A percentile compares a stretch with the other conserved stretches of the same genome.
phyloP scores from a whole-genome alignment of 2,329 filamentous ascomycete genomes.

The Sphaerulina vaccinii region DNA sequence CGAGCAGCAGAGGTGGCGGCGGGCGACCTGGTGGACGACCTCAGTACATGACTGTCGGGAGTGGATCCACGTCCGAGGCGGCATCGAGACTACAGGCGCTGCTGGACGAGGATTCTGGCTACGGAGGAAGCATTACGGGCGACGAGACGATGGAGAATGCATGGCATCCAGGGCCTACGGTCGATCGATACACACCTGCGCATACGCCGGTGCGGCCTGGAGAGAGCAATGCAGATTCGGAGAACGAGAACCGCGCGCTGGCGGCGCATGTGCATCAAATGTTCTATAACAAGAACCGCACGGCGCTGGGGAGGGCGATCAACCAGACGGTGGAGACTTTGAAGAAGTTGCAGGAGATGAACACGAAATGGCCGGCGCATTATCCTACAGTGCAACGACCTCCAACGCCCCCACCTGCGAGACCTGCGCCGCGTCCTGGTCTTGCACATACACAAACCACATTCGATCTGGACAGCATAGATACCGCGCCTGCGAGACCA shows the following conservation, averaged over 20 bases:
- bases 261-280: constrained; percentile 88
- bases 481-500: constrained; percentile 48
- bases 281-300: constrained; percentile 90
- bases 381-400: constrained; percentile 80
- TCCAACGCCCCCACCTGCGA: constrained; percentile 43
- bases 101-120: constrained; percentile 86
- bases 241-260: constrained; percentile 66
- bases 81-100: constrained; percentile 77
- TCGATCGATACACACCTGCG: constrained; percentile 57
- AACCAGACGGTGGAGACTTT: constrained; percentile 81
- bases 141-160: constrained; percentile 57
- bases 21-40: constrained; percentile 44
- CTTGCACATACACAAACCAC: constrained; percentile 64
- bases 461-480: constrained; percentile 48
- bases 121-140: constrained; percentile 72
- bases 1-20: constrained; percentile 29
- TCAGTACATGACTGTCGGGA: constrained; percentile 85
- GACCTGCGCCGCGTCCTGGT: constrained; percentile 59
- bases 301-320: constrained; percentile 82
- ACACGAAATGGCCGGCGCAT: constrained; percentile 87
- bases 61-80: constrained; percentile 75
- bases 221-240: constrained; percentile 50
- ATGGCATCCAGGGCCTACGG: constrained; percentile 57
- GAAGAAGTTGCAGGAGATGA: constrained; percentile 81
- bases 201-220: constrained; percentile 54